Percentiles rank a stretch among this genome's conserved stretches.
phyloP scores from a whole-genome alignment of 805 yeast genomes.

The Candida vartiovaarae region DNA sequence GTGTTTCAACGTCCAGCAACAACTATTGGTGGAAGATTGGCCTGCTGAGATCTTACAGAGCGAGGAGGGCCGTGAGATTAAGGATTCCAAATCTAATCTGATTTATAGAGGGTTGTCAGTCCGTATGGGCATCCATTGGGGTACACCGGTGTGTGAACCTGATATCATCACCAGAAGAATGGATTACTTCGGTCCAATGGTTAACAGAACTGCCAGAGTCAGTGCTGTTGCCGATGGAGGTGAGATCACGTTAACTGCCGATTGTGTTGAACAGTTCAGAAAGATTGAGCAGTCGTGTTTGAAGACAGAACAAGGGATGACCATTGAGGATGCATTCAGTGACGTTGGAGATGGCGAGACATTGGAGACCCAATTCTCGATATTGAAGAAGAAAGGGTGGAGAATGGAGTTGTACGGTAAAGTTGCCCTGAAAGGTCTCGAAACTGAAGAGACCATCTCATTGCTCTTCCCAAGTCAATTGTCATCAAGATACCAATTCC shows the following conservation, averaged over 20 bases:
- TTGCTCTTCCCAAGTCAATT: conserved; percentile 66
- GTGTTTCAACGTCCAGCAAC: conserved; percentile 91
- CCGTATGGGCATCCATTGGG: conserved; percentile 99
- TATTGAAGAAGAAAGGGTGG: conserved; percentile 66
- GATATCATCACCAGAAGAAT: conserved; percentile 94
- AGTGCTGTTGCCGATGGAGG: conserved; percentile 97
- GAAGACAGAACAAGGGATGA: conserved; percentile 10
- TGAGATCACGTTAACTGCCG: conserved; percentile 83
- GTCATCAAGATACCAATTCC: conserved; percentile 48
- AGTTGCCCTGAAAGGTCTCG: conserved; percentile 86
- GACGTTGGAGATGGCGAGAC: conserved; percentile 42
- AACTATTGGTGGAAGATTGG: conserved; percentile 84
- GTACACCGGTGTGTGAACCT: conserved; percentile 90
- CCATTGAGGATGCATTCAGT: conserved; percentile 36
- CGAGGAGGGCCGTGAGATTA: conserved; percentile 75
- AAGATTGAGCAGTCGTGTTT: conserved; percentile 36
- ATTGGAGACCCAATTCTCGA: conserved; percentile 56
- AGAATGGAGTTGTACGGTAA: conserved; percentile 69
- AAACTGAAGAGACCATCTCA: conserved; percentile 83
- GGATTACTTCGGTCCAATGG: conserved; percentile 99
- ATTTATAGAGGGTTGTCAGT: conserved; percentile 88
- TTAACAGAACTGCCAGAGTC: conserved; percentile 88
- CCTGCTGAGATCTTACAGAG: conserved; percentile 84
- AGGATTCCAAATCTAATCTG: conserved; percentile 48
- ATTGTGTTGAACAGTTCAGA: conserved; percentile 67